Evolutionary conservation across 108 stramenopile genomes (phyloP).

Genomic region (Cyclotella distinguenda): DNA sequence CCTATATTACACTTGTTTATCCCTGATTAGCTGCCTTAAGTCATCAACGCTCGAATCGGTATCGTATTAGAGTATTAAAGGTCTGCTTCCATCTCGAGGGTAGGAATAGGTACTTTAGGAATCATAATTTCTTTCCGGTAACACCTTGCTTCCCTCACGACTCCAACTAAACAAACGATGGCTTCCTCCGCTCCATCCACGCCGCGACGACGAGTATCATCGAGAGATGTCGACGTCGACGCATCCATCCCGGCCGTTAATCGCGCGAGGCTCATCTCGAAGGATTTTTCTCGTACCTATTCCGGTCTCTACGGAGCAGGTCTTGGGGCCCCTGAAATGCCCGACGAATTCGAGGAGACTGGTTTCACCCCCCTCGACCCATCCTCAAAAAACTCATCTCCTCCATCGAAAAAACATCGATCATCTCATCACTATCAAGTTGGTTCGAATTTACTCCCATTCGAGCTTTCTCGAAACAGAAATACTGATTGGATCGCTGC

Average conservation of each 20-base stretch:
- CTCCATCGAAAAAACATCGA: slow-evolving; percentile 2
- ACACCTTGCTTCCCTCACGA: neutral
- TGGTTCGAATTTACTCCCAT: slow-evolving; percentile 62
- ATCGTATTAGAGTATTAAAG: neutral
- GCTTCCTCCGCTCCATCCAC: slow-evolving; percentile 41
- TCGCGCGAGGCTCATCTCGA: slow-evolving; percentile 65
- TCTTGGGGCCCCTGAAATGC: slow-evolving; percentile 34
- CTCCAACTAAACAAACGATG: slow-evolving; percentile 9
- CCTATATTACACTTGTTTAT: neutral
- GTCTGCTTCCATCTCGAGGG: too few species aligned
- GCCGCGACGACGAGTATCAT: slow-evolving; percentile 31
- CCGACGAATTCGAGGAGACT: neutral
- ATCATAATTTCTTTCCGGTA: too few species aligned
- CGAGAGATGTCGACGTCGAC: slow-evolving; percentile 22
- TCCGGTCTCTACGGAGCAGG: slow-evolving; percentile 72
- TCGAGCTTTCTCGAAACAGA: slow-evolving; percentile 73
- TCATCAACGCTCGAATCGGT: neutral
- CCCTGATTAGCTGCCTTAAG: neutral
- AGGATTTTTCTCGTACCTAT: slow-evolving; percentile 79
- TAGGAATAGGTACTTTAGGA: too few species aligned
- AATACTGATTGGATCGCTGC: slow-evolving; percentile 52
- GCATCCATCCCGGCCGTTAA: neutral
- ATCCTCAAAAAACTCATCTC: neutral
- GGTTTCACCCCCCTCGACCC: neutral
- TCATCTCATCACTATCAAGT: slow-evolving; percentile 4